Evolutionary conservation across 805 yeast species (phyloP), one percentile per base, ranked within the genome.

Genomic region (Candida piceae): DNA sequence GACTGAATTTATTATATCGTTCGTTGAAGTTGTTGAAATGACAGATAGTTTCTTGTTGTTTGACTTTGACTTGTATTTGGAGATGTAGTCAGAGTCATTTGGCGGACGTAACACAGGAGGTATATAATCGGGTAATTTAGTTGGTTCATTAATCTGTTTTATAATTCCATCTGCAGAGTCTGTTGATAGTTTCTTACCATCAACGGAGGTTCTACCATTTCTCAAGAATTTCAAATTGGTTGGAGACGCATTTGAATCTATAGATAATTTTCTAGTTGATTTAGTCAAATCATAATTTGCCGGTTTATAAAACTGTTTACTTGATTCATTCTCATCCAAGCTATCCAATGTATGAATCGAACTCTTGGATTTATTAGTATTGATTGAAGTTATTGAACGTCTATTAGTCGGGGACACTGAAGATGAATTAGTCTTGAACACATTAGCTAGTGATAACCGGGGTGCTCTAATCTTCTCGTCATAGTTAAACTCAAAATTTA

Each of bases 391-490:
- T 11, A 44, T 34, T 4, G 47, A 43, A 18, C 22, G 35, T 16
- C 5, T 5, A 1, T 23, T 15, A 19, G 15, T 29, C n/a, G 16
- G 21, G 3, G 18, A 10, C n/a, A n/a, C n/a, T n/a, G n/a, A n/a
- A n/a, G n/a, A n/a, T 4, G 45, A 16, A 24, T 40, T 40, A 15
- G 31, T 46, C 31, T 45, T 48, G 19, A 50, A 32, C 2, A 56
- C 38, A 29, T 63, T 50, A 10, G 48, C 55, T 4, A 53, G 36
- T n/a, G 67, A 62, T 74, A 72, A 69, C 34, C 77, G 52, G 9
- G 79, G 79, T 24, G 77, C 76, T 39, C 79, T 53, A 33, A 74
- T 74, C 46, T 72, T 73, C 41, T 73, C 76, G 45, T 73, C 74
- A 44, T 72, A 73, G 50, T 73, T 66, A 41, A 67, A 55, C 30